Evolutionary conservation across 1,284 basidiomycete species (phyloP).

Genomic region (Ustilago nuda): DNA sequence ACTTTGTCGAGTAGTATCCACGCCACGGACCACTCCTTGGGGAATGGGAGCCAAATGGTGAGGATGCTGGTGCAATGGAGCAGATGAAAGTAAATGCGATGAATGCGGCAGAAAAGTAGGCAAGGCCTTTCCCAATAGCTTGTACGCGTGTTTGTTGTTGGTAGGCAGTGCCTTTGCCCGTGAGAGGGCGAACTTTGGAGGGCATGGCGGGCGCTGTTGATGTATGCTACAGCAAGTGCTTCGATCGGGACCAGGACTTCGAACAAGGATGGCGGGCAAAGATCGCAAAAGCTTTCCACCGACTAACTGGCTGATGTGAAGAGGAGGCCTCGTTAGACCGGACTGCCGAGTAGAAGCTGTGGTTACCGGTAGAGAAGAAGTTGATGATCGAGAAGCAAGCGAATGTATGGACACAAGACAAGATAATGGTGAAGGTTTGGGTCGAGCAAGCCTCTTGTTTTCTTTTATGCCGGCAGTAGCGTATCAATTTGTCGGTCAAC

Average conservation of each 20-base stretch:
- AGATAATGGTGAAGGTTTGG: too few relatives aligned
- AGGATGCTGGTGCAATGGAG: slow-evolving; percentile 28
- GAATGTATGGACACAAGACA: too few relatives aligned
- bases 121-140: slow-evolving; percentile 21
- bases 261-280: not conserved
- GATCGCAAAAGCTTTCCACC: not conserved
- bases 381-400: too few relatives aligned
- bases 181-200: slow-evolving; percentile 46
- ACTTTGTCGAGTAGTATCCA: slow-evolving; percentile 15
- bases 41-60: not conserved
- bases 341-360: too few relatives aligned
- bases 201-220: slow-evolving; percentile 25
- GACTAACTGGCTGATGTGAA: too few relatives aligned
- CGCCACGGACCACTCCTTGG: slow-evolving; percentile 13
- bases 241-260: not conserved
- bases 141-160: slow-evolving; percentile 20
- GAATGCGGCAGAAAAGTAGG: slow-evolving; percentile 37
- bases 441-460: too few relatives aligned
- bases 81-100: slow-evolving; percentile 34
- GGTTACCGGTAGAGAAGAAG: too few relatives aligned
- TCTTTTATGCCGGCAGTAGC: too few relatives aligned
- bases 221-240: not conserved
- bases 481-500: too few relatives aligned
- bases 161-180: slow-evolving; percentile 33
- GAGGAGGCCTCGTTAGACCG: too few relatives aligned